Percentiles rank a stretch among this genome's conserved stretches.
Evolutionary conservation across 768 basidiomycete genomes (phyloP).

Genomic region (Tylopilus subfusipes): DNA sequence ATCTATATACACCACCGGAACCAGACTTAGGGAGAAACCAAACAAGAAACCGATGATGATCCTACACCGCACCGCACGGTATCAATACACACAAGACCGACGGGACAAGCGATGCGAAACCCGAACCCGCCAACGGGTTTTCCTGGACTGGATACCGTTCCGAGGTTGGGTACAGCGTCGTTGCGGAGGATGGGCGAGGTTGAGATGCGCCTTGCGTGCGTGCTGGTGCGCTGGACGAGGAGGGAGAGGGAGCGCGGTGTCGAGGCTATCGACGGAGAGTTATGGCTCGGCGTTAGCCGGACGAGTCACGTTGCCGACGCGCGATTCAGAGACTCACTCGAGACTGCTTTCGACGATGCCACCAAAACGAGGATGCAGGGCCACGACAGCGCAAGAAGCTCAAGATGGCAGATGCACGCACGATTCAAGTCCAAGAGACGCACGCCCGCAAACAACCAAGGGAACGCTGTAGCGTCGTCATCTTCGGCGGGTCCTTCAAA

Average conservation of each 20-base stretch:
- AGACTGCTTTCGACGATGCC: conserved; percentile 22
- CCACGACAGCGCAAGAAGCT: conserved; percentile 64
- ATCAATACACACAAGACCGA: conserved; percentile 3
- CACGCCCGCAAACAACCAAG: conserved; percentile 5
- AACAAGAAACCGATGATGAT: conserved; percentile 84
- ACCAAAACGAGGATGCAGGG: conserved; percentile 34
- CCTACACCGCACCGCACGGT: conserved; percentile 33
- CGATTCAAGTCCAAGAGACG: conserved; percentile 58
- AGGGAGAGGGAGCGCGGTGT: conserved; percentile 29
- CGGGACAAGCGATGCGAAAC: conserved; percentile 5
- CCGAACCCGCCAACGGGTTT: conserved; percentile 72
- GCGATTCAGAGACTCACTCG: not conserved
- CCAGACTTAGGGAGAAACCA: conserved; percentile 90
- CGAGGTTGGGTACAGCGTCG: conserved; percentile 47
- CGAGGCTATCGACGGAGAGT: conserved; percentile 33
- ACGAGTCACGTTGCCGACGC: not conserved
- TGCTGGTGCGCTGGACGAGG: conserved; percentile 13
- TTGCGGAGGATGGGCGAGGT: conserved; percentile 43
- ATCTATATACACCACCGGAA: no score
- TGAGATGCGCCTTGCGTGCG: conserved; percentile 38
- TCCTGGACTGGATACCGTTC: conserved; percentile 54
- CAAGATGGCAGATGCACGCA: conserved; percentile 59
- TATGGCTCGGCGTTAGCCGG: conserved; percentile 24
- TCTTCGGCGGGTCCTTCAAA: conserved; percentile 37
- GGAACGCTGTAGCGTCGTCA: conserved; percentile 33